Evolutionary conservation across 306 rosid species (phyloP), one percentile per base, ranked within the genome.

Genomic region (Prunus mira): DNA sequence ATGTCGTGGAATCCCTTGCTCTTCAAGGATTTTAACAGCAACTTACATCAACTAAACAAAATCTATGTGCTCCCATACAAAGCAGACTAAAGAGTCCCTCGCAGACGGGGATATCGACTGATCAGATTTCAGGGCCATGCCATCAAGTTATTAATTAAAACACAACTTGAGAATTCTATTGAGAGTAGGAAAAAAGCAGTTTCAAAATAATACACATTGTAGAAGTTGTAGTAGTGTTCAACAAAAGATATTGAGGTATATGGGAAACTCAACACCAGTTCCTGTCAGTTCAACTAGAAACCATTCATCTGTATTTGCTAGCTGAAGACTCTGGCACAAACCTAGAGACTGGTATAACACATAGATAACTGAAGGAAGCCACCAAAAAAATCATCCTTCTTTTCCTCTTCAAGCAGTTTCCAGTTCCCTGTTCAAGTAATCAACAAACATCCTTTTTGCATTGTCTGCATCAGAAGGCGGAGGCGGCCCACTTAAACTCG

Each of bases 391-490:
- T 19, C 54, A 22, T 3, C 24, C 56, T 67, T 55, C 12, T 30
- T 60, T 69, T 46, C 51, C 34, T 78, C 70, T 74, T 91, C 93
- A 94, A 49, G 84, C 67, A 25, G 85, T 88, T 78, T 88, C 96
- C 57, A 95, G 84, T 76, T 95, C 99, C 83, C 97, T 91, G 85
- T 95, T 92, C 86, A 95, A 83, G 88, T 95, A 95, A 77, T 95
- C 99, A 72, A 95, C 87, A 43, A 95, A 95, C 97, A 92, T 95
- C 83, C 96, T 86, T 86, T 95, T 95, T 6, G 99, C 99, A 28
- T 89, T 89, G 9, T 85, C 89, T 12, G 96, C 89, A 83, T 95
- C 97, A 65, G 93, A 88, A 71, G 99, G 96, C 34, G 97, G 97
- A 0, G 99, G 96, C 0, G 74, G 86, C 15, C 97, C 99, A 20